A percentile compares a stretch with the other conserved stretches of the same genome.
Conservation (phyloP, 2,329 filamentous ascomycete genomes). For the Microcera coccophila region DNA sequence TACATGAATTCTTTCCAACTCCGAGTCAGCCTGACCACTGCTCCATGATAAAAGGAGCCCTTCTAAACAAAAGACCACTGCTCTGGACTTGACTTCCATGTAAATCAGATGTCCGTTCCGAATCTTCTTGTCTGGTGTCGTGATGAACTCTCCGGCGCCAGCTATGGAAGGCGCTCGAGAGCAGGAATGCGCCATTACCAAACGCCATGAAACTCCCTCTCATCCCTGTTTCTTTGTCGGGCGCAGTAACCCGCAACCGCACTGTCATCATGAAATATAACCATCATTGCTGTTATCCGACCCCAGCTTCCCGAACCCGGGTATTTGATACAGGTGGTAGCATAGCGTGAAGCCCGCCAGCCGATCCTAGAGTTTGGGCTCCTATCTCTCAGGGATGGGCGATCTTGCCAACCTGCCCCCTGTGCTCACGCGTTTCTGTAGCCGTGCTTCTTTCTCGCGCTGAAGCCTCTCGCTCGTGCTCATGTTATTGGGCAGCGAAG, state of each 20-base stretch:
- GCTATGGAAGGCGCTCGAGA: not conserved
- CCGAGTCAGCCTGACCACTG: slow-evolving; percentile 16
- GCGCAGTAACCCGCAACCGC: not conserved
- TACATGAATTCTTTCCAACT: slow-evolving; percentile 15
- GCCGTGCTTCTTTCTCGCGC: slow-evolving; percentile 61
- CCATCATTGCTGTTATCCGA: slow-evolving; percentile 2
- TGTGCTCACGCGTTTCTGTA: slow-evolving; percentile 77
- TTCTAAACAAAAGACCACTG: not conserved
- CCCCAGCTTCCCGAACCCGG: slow-evolving; percentile 23
- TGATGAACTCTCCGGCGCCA: too few relatives aligned
- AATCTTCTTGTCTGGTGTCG: not conserved
- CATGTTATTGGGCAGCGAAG: slow-evolving; percentile 52
- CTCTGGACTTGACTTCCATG: slow-evolving; percentile 10
- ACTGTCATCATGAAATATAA: not conserved
- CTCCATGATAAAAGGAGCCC: slow-evolving; percentile 15
- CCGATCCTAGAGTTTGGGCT: slow-evolving; percentile 39
- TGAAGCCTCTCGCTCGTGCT: slow-evolving; percentile 48
- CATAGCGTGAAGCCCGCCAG: slow-evolving; percentile 37
- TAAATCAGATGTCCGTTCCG: slow-evolving; percentile 1
- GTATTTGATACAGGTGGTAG: slow-evolving; percentile 32
- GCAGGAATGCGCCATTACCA: not conserved
- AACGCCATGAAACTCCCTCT: not conserved
- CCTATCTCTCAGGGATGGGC: slow-evolving; percentile 60
- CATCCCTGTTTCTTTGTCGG: not conserved
- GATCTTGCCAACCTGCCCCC: slow-evolving; percentile 67